These are phyloP conservation scores for Trichoderma reesei DNA, from an alignment of 495 filamentous ascomycete species.

Conservation along the genomic window DNA sequence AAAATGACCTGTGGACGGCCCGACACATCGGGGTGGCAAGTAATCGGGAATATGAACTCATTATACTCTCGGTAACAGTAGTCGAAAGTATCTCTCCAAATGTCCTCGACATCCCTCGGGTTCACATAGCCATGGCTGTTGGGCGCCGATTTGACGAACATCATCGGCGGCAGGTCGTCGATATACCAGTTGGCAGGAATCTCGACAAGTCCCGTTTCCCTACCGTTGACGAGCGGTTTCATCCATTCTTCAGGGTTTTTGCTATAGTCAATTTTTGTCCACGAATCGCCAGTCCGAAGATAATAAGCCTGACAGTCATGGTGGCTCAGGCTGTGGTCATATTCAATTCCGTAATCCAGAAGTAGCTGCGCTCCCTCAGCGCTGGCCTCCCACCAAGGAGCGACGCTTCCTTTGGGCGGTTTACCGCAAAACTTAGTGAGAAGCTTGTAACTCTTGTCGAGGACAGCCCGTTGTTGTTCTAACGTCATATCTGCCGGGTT, in stretches of 20 bases:
- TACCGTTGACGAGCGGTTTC: slow-evolving; percentile 39
- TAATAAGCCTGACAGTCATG: slow-evolving; percentile 51
- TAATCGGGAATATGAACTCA: slow-evolving; percentile 52
- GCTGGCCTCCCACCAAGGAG: slow-evolving; percentile 57
- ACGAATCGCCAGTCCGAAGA: slow-evolving; percentile 35
- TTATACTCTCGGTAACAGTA: slow-evolving; percentile 53
- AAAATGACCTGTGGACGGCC: slow-evolving; percentile 48
- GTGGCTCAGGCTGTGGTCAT: slow-evolving; percentile 41
- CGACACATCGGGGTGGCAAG: slow-evolving; percentile 51
- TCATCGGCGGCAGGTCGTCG: slow-evolving; percentile 48
- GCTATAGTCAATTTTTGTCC: slow-evolving; percentile 41
- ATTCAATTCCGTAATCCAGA: slow-evolving; percentile 56
- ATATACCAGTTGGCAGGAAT: slow-evolving; percentile 50
- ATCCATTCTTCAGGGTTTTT: slow-evolving; percentile 47
- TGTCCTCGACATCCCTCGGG: slow-evolving; percentile 42
- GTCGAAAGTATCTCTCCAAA: slow-evolving; percentile 52
- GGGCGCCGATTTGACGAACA: slow-evolving; percentile 44
- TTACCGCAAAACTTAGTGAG: slow-evolving; percentile 68
- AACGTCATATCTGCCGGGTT: slow-evolving; percentile 62
- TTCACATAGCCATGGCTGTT: slow-evolving; percentile 51
- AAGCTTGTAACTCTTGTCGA: slow-evolving; percentile 66
- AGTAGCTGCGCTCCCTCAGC: slow-evolving; percentile 58
- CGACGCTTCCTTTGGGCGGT: slow-evolving; percentile 58
- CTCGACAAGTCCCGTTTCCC: slow-evolving; percentile 43
- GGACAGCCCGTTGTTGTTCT: slow-evolving; percentile 63